phyloP scores from a whole-genome alignment of 2,329 filamentous ascomycete genomes.

The Cercospora zeae-maydis region DNA sequence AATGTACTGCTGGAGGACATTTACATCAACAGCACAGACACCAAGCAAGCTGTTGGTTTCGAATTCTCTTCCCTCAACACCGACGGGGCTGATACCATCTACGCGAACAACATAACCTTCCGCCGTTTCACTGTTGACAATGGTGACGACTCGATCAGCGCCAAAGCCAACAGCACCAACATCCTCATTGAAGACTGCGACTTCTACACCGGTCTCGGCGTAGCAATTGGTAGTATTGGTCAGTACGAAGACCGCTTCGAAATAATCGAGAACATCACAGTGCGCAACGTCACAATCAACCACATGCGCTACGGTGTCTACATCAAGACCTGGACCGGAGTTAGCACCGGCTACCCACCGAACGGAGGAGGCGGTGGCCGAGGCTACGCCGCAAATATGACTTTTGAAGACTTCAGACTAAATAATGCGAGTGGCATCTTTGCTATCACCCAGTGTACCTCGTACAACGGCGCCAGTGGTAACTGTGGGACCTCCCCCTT shows the following conservation, averaged over 20 bases:
- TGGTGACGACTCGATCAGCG: slow-evolving; percentile 52
- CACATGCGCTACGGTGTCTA: slow-evolving; percentile 21
- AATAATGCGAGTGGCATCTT: slow-evolving; percentile 26
- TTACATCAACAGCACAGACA: slow-evolving; percentile 50
- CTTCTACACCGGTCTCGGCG: slow-evolving; percentile 50
- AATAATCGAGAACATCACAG: slow-evolving; percentile 49
- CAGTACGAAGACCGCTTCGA: slow-evolving; percentile 52
- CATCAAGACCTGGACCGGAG: slow-evolving; percentile 59
- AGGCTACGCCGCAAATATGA: slow-evolving; percentile 42
- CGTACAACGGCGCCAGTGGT: slow-evolving; percentile 22
- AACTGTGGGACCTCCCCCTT: slow-evolving; percentile 37
- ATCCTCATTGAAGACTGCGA: slow-evolving; percentile 49
- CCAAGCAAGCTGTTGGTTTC: slow-evolving; percentile 24
- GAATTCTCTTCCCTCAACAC: slow-evolving; percentile 38
- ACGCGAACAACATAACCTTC: slow-evolving; percentile 51
- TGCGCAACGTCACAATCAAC: slow-evolving; percentile 41
- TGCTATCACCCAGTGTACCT: slow-evolving; percentile 29
- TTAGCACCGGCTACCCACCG: slow-evolving; percentile 47
- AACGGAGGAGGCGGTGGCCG: slow-evolving; percentile 58
- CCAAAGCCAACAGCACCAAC: slow-evolving; percentile 55
- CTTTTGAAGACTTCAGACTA: slow-evolving; percentile 34
- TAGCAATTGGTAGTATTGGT: slow-evolving; percentile 56
- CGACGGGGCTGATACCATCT: slow-evolving; percentile 53
- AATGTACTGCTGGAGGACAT: slow-evolving; percentile 50
- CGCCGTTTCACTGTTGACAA: slow-evolving; percentile 50